Evolutionary conservation across 352 stramenopile genomes (phyloP).

Genomic region (Phytophthora chlamydospora): DNA sequence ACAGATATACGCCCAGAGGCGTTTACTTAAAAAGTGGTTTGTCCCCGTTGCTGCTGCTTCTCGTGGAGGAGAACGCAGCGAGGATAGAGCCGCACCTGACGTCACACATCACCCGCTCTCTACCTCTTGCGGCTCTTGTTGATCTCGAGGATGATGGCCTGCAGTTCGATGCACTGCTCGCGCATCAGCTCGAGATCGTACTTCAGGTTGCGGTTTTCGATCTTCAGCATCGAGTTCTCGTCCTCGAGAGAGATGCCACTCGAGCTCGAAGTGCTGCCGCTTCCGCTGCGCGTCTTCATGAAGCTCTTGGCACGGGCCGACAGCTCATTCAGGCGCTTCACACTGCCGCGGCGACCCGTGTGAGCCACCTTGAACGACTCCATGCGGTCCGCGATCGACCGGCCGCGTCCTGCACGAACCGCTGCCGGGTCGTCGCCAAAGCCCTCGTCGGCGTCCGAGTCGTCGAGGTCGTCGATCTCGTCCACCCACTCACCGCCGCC

Average conservation of each 20-base stretch:
- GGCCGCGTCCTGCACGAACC: slow-evolving; percentile 39
- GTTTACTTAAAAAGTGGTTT: slow-evolving; percentile 40
- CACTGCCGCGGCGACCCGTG: slow-evolving; percentile 50
- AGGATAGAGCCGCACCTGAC: slow-evolving; percentile 22
- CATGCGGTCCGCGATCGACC: slow-evolving; percentile 68
- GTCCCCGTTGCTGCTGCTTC: slow-evolving; percentile 10
- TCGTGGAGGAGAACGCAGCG: slow-evolving; percentile 3
- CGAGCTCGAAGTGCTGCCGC: slow-evolving; percentile 68
- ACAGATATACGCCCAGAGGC: slow-evolving; percentile 42
- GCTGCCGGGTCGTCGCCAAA: slow-evolving; percentile 51
- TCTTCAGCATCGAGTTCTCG: slow-evolving; percentile 88
- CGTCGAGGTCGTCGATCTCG: slow-evolving; percentile 42
- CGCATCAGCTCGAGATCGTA: slow-evolving; percentile 90
- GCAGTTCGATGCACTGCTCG: slow-evolving; percentile 88
- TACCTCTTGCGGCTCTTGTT: slow-evolving; percentile 90
- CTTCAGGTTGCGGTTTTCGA: slow-evolving; percentile 89
- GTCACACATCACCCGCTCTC: slow-evolving; percentile 16
- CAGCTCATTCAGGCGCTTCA: slow-evolving; percentile 79
- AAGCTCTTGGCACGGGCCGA: slow-evolving; percentile 74
- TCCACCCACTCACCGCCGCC: slow-evolving; percentile 54
- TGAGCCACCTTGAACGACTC: slow-evolving; percentile 62
- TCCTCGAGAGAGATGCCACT: slow-evolving; percentile 79
- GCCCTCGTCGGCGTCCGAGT: slow-evolving; percentile 59
- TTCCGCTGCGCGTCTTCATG: slow-evolving; percentile 67
- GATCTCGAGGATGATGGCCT: slow-evolving; percentile 90